Evolutionary conservation across 225 moss, liverwort and hornwort species (phyloP).

Genomic region (Polytrichum formosum): DNA sequence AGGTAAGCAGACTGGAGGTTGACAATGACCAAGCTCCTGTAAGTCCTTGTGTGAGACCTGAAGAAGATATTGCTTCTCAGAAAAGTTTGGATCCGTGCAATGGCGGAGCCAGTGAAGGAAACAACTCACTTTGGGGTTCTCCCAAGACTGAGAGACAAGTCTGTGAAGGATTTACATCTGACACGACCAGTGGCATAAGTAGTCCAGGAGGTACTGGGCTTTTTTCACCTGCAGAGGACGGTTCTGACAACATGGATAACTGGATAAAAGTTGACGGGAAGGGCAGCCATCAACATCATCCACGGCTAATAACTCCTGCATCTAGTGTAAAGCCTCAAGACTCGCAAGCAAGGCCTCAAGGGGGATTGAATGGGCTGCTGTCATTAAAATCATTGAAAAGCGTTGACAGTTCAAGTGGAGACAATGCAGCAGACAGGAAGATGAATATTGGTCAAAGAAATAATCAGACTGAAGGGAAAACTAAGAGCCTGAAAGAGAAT

Average conservation of each 20-base stretch:
- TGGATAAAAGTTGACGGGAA: constrained; percentile 40
- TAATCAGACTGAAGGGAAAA: constrained; percentile 12
- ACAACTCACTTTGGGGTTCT: constrained; percentile 6
- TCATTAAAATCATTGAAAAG: constrained; percentile 20
- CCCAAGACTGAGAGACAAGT: not conserved
- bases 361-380: constrained; percentile 9
- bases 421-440: constrained; percentile 18
- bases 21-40: constrained; percentile 12
- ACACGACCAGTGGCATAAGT: not conserved
- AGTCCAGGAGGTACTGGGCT: constrained; percentile 3
- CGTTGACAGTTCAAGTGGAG: constrained; percentile 17
- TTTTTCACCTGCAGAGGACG: constrained; percentile 9
- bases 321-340: constrained; percentile 12
- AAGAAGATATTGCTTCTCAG: constrained; percentile 12
- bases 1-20: constrained; percentile 5
- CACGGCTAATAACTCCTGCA: constrained; percentile 18
- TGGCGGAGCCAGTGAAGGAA: constrained; percentile 9
- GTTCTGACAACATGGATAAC: constrained; percentile 7
- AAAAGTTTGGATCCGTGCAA: constrained; percentile 4
- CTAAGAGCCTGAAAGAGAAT: constrained; percentile 18
- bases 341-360: constrained; percentile 16
- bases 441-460: constrained; percentile 9
- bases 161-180: not conserved
- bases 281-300: constrained; percentile 11
- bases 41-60: constrained; percentile 1